Conservation (phyloP, 2,329 filamentous ascomycete species). For the Sarocladium oryzae region DNA sequence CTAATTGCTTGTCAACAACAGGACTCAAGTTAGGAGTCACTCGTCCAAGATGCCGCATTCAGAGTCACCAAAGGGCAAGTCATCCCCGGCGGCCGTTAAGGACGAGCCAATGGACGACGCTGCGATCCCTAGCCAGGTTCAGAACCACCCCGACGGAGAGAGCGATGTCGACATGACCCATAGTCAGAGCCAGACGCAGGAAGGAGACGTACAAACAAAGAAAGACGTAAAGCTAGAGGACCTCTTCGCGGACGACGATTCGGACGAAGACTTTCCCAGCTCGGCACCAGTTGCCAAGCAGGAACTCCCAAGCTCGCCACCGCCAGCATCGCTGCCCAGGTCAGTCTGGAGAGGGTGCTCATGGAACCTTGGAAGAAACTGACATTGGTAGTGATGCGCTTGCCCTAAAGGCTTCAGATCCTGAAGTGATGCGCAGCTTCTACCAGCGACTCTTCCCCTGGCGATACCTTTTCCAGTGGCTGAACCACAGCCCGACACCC, state of each 20-base stretch:
- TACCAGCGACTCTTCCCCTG: conserved; percentile 96
- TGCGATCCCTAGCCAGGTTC: conserved; percentile 20
- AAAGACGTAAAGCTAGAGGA: conserved; percentile 50
- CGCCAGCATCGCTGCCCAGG: conserved; percentile 34
- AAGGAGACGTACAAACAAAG: conserved; percentile 20
- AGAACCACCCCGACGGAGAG: conserved; percentile 21
- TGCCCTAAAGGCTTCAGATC: conserved; percentile 54
- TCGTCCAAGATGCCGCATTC: conserved; percentile 39
- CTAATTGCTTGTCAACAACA: not conserved
- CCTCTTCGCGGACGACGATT: conserved; percentile 51
- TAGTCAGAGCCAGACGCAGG: conserved; percentile 17
- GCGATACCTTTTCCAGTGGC: conserved; percentile 91
- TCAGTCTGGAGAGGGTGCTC: conserved; percentile 21
- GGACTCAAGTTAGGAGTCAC: not conserved
- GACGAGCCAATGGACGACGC: conserved; percentile 30
- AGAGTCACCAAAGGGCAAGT: conserved; percentile 24
- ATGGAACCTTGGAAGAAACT: not conserved
- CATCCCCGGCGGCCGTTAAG: conserved; percentile 21
- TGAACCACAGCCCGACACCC: conserved; percentile 86
- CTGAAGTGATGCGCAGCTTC: conserved; percentile 84
- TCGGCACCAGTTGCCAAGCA: conserved; percentile 33
- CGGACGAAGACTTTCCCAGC: conserved; percentile 55
- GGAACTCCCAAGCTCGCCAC: conserved; percentile 33
- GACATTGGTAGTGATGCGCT: conserved; percentile 23
- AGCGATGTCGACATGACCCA: conserved; percentile 37